Evolutionary conservation across 805 yeast species (phyloP), one percentile per base, ranked within the genome.

Genomic region (Yarrowia bubula): DNA sequence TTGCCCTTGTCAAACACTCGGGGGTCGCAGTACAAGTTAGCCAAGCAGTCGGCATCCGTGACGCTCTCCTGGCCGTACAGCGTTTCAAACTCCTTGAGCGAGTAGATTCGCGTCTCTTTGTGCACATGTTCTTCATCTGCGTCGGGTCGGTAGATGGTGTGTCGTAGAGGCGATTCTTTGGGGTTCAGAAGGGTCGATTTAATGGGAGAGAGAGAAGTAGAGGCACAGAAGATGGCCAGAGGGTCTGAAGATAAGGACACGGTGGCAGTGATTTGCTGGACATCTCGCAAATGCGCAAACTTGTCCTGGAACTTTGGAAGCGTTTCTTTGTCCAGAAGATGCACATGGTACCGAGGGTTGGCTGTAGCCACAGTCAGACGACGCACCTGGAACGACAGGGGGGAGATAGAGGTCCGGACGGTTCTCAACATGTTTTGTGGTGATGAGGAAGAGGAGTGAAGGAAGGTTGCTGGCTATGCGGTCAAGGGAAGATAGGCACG

Each of bases 101-200:
- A 31, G 42, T 32, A 64, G 44, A 53, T 46, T 10, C 42, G 41
- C 13, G 65, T 55, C 41, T 33, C 51, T 13, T 35, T 48, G 44
- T 46, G 65, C 38, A 13, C 13, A 13, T 35, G 38, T 8, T 62
- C 63, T 71, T 44, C 67, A 43, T 15, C 39, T 35, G 18, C 70
- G 28, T 11, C 71, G 28, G 15, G 66, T 64, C 53, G 66, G 67
- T 15, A 71, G 70, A 51, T 66, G 69, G 60, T 64, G 66, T 46
- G 50, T 58, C 51, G 33, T n/a, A 58, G 35, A 33, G 64, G 64
- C 17, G 51, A 43, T 32, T 33, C 41, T n/a, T 33, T 32, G 35
- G 18, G 10, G 35, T 58, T 35, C 35, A 58, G 28, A 14, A 58
- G 64, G 8, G 51, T 43, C 42, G 43, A 8, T 15, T 58, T 44